A percentile compares a stretch with the other conserved stretches of the same genome.
Conservation (phyloP, 2,329 filamentous ascomycete genomes). For the Aspergillus neotritici region DNA sequence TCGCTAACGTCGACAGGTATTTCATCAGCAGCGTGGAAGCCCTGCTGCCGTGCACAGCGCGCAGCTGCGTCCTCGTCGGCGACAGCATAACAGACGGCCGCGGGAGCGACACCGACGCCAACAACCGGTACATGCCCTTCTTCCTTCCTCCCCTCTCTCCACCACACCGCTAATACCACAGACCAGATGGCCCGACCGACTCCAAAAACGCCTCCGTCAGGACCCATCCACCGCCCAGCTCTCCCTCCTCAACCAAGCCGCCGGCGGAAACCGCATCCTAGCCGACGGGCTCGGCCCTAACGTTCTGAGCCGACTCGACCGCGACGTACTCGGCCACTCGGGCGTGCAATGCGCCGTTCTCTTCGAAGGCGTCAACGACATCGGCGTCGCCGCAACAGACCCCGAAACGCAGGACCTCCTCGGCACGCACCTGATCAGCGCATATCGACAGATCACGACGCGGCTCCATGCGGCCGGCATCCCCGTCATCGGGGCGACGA, state of each 20-base stretch:
- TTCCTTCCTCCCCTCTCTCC: background rate
- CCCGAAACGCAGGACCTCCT: conserved; percentile 42
- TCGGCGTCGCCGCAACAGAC: conserved; percentile 49
- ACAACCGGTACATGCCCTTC: conserved; percentile 43
- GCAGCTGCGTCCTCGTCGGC: conserved; percentile 52
- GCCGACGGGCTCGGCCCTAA: conserved; percentile 58
- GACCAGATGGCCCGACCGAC: conserved; percentile 52
- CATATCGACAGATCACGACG: conserved; percentile 54
- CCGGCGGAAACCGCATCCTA: conserved; percentile 63
- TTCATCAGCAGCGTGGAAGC: conserved; percentile 56
- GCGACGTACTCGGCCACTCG: conserved; percentile 57
- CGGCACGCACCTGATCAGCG: conserved; percentile 49
- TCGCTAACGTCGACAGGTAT: conserved; percentile 45
- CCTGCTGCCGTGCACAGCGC: conserved; percentile 40
- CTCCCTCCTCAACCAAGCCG: conserved; percentile 59
- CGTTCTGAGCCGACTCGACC: conserved; percentile 54
- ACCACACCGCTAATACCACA: background rate
- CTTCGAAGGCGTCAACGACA: conserved; percentile 66
- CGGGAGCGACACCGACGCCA: conserved; percentile 54
- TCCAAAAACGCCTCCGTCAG: conserved; percentile 49
- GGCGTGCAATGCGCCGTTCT: conserved; percentile 58
- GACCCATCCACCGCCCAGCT: conserved; percentile 44
- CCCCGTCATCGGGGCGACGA: conserved; percentile 58
- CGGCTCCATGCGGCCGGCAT: conserved; percentile 52
- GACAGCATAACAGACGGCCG: conserved; percentile 63